A percentile compares a stretch with the other conserved stretches of the same genome.
phyloP scores from a whole-genome alignment of 192 early-diverging fungal genomes.

The Coemansia sp. region DNA sequence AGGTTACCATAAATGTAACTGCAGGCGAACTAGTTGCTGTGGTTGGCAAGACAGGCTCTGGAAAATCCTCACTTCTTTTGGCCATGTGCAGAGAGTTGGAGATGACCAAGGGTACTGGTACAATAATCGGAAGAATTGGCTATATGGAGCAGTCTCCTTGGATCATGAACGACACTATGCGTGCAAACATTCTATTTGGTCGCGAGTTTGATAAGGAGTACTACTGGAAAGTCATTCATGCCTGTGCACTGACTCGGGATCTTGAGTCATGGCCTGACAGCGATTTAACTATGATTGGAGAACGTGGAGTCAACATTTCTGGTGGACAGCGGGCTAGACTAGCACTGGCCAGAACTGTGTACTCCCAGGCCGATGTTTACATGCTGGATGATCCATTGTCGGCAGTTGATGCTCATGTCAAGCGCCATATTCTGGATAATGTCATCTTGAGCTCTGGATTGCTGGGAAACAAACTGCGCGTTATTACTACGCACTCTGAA shows the following conservation, averaged over 20 bases:
- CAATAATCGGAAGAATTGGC: slow-evolving; percentile 65
- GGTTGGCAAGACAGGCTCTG: slow-evolving; percentile 78
- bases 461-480: slow-evolving; percentile 9
- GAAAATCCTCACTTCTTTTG: slow-evolving; percentile 77
- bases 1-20: slow-evolving; percentile 58
- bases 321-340: slow-evolving; percentile 20
- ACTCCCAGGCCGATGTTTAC: slow-evolving; percentile 23
- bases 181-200: slow-evolving; percentile 26
- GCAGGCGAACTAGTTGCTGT: slow-evolving; percentile 67
- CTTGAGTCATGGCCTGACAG: slow-evolving; percentile 1
- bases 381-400: neutral
- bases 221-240: slow-evolving; percentile 1
- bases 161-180: slow-evolving; percentile 18
- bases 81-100: slow-evolving; percentile 79
- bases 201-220: slow-evolving; percentile 14
- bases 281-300: slow-evolving; percentile 9
- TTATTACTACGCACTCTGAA: neutral
- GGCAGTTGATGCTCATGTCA: slow-evolving; percentile 5
- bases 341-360: slow-evolving; percentile 20
- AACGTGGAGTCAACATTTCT: slow-evolving; percentile 28
- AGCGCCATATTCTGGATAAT: slow-evolving; percentile 15
- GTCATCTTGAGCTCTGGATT: slow-evolving; percentile 19
- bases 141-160: slow-evolving; percentile 73
- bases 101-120: slow-evolving; percentile 38
- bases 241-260: slow-evolving; percentile 8